A percentile compares a stretch with the other conserved stretches of the same genome.
Conservation (phyloP, 345 rosid genomes). For the Melaleuca alternifolia region DNA sequence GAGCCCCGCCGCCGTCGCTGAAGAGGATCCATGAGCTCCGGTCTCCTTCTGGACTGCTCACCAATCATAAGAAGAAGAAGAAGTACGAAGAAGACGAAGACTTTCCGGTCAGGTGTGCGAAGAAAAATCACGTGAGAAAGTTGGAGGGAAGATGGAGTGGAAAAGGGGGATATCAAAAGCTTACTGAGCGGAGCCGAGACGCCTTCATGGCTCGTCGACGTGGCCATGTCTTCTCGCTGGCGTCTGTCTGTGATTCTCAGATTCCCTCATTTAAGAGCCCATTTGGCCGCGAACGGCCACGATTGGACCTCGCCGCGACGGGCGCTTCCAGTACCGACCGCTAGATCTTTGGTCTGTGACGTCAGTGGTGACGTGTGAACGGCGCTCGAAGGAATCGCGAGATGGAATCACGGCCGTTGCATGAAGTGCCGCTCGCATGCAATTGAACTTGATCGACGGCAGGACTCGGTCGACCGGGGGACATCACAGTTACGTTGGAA, state of each 20-base stretch:
- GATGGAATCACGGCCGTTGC: neutral
- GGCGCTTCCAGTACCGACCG: neutral
- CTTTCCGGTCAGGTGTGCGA: no score
- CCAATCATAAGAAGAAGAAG: neutral
- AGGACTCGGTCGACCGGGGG: neutral
- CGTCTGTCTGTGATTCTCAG: neutral
- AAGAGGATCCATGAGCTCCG: neutral
- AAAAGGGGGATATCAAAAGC: neutral
- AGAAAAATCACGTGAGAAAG: neutral
- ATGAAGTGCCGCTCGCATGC: neutral
- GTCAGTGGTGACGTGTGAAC: neutral
- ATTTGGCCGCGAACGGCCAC: neutral
- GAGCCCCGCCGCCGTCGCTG: neutral
- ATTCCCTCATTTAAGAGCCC: neutral
- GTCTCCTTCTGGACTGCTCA: neutral
- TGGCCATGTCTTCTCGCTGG: neutral
- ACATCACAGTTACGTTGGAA: neutral
- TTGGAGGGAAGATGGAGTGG: neutral
- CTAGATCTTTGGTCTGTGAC: neutral
- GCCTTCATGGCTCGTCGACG: neutral
- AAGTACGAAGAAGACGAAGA: neutral
- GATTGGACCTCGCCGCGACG: neutral
- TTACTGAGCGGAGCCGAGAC: constrained; percentile 38
- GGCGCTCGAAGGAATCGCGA: neutral
- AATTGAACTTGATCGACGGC: neutral